Evolutionary conservation across 192 early-diverging fungal genomes (phyloP).

Genomic region (Thoreauomyces humboldtii): DNA sequence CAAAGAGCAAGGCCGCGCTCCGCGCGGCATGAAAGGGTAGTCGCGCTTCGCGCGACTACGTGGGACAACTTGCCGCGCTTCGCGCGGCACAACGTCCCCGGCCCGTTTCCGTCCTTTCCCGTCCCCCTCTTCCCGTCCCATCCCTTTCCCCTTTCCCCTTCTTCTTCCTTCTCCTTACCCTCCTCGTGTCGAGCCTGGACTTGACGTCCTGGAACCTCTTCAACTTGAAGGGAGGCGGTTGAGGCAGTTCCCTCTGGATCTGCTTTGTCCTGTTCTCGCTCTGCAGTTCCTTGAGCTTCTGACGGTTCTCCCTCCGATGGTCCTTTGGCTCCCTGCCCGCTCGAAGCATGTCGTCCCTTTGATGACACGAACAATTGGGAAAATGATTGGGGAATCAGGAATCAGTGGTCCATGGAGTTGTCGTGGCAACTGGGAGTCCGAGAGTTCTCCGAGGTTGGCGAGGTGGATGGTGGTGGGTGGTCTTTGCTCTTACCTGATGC

Average conservation of each 20-base stretch:
- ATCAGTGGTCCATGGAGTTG: too few species aligned
- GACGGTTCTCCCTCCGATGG: conserved; percentile 46
- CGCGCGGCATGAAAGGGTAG: too few species aligned
- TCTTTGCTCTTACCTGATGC: conserved; percentile 47
- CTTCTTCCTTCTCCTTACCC: conserved; percentile 6
- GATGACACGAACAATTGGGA: too few species aligned
- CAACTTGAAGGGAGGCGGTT: conserved; percentile 46
- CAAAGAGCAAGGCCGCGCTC: too few species aligned
- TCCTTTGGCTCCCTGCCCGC: conserved; percentile 52
- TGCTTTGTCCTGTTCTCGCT: conserved; percentile 30
- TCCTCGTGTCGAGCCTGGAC: conserved; percentile 38
- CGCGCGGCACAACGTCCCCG: too few species aligned
- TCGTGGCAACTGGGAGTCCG: too few species aligned
- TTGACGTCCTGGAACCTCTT: conserved; percentile 48
- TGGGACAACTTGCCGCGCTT: too few species aligned
- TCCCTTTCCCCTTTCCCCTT: not conserved
- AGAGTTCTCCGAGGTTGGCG: not conserved
- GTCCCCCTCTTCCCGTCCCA: too few species aligned
- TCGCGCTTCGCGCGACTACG: too few species aligned
- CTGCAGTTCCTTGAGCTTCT: conserved; percentile 36
- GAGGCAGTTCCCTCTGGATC: conserved; percentile 30
- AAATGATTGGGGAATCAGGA: too few species aligned
- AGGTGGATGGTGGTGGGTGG: too few species aligned
- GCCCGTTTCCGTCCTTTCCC: too few species aligned
- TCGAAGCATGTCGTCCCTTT: conserved; percentile 53